phyloP scores from a whole-genome alignment of 106 monocot genomes.

The Dioscorea dumetorum region DNA sequence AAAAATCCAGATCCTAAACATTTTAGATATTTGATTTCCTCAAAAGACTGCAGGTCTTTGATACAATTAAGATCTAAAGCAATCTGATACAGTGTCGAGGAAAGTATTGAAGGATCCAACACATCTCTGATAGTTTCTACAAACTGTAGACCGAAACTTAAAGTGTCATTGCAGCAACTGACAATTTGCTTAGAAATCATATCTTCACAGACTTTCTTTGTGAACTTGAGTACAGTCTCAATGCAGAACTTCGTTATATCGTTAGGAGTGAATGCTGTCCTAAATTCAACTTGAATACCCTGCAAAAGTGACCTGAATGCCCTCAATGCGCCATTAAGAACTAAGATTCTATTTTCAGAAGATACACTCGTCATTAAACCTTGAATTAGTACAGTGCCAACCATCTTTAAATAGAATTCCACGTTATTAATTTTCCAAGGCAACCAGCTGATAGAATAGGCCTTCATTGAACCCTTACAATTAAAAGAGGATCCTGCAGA shows the following conservation, averaged over 20 bases:
- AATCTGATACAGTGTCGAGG: conserved; percentile 22
- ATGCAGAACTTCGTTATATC: conserved; percentile 13
- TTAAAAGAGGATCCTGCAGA: neutral
- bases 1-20: conserved; percentile 6
- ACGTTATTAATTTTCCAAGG: conserved; percentile 37
- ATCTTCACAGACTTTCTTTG: conserved; percentile 23
- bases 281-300: conserved; percentile 31
- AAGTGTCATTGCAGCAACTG: conserved; percentile 14
- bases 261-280: conserved; percentile 1
- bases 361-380: conserved; percentile 3
- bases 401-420: conserved; percentile 27
- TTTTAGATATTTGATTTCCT: conserved; percentile 1
- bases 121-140: conserved; percentile 24
- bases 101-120: conserved; percentile 25
- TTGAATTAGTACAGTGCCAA: conserved; percentile 22
- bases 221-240: conserved; percentile 18
- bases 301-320: conserved; percentile 38
- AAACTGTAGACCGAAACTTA: conserved; percentile 24
- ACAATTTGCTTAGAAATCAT: conserved; percentile 7
- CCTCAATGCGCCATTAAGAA: conserved; percentile 24
- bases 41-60: conserved; percentile 20
- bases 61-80: conserved; percentile 35
- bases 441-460: conserved; percentile 40
- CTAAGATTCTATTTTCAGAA: conserved; percentile 17
- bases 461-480: conserved; percentile 7